These are phyloP conservation scores for Lenzites betulinus DNA, from an alignment of 768 basidiomycete species.

Conservation along the genomic window DNA sequence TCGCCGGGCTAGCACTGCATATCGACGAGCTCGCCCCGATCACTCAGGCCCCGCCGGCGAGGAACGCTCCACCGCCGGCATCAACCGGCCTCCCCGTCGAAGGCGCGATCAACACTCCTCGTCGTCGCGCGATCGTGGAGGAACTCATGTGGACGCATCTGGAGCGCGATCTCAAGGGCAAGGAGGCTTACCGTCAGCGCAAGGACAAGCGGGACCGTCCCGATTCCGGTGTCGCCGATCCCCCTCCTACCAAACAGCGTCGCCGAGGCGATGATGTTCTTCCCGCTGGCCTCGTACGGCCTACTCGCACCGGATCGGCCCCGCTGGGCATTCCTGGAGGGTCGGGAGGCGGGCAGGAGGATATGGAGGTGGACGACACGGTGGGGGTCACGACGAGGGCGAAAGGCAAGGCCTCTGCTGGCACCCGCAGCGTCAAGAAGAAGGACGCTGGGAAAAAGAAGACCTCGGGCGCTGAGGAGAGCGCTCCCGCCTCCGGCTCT, in stretches of 20 bases:
- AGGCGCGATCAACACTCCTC: background rate
- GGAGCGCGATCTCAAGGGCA: background rate
- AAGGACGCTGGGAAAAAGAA: background rate
- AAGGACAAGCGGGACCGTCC: background rate
- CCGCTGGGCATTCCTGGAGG: background rate
- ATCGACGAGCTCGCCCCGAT: background rate
- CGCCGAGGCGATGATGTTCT: background rate
- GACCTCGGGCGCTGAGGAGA: background rate
- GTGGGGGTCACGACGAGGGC: too few species aligned
- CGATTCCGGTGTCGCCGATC: background rate
- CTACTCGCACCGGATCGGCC: background rate
- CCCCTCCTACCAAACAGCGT: background rate
- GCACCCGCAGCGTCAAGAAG: too few species aligned
- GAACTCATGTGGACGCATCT: background rate
- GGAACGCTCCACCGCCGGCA: background rate
- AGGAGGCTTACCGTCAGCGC: background rate
- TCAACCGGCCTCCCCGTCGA: too few species aligned
- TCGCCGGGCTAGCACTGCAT: background rate
- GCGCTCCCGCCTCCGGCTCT: background rate
- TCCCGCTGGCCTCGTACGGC: background rate
- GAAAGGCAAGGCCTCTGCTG: background rate
- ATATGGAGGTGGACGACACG: background rate
- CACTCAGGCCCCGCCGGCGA: background rate
- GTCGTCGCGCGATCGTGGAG: background rate
- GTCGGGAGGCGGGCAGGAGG: background rate